Evolutionary conservation across 1,139 yeast species (phyloP), one percentile per base, ranked within the genome.

Genomic region (Pichia sp.): DNA sequence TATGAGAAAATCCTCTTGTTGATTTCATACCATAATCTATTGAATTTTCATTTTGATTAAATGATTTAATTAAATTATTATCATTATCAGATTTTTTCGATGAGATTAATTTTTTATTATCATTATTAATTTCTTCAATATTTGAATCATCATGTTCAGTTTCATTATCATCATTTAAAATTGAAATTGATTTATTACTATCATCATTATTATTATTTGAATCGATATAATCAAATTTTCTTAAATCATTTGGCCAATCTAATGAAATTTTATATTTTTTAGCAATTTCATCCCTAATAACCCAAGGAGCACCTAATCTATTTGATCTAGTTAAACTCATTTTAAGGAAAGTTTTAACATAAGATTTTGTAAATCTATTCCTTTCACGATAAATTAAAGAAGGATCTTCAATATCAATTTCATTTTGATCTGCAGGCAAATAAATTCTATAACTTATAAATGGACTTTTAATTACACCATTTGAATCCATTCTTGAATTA

Each of bases 251-350:
- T 0, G 87, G 87, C 55, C 73, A 76, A 39, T 71, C 78, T 38
- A 73, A 69, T 11, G 82, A 74, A 10, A 80, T 80, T 55, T 82
- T 67, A 58, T 77, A 80, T 52, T 72, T 73, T 49, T 68, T 70
- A 2, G 85, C 85, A 61, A 78, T 87, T 54, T 82, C 80, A 30
- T 78, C 80, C 60, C 84, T 85, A n/a, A 92, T 95, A 22, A 92
- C 81, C 97, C 97, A 92, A 1, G 98, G 97, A 3, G 97, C 95
- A 2, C 97, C 97, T 37, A 83, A 74, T 70, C 85, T 85, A 48
- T 82, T 76, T 4, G 92, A 87, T 55, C 96, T 76, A 4, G 87
- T 74, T 55, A 92, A 79, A 6, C 96, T 80, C 55, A 89, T 75
- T 59, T 90, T 90, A 57, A 92, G 78, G 56, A 92, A 92, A 0